Percentiles rank a stretch among this genome's conserved stretches.
phyloP scores from a whole-genome alignment of 2,329 filamentous ascomycete species.

The Amylocarpus encephaloides region DNA sequence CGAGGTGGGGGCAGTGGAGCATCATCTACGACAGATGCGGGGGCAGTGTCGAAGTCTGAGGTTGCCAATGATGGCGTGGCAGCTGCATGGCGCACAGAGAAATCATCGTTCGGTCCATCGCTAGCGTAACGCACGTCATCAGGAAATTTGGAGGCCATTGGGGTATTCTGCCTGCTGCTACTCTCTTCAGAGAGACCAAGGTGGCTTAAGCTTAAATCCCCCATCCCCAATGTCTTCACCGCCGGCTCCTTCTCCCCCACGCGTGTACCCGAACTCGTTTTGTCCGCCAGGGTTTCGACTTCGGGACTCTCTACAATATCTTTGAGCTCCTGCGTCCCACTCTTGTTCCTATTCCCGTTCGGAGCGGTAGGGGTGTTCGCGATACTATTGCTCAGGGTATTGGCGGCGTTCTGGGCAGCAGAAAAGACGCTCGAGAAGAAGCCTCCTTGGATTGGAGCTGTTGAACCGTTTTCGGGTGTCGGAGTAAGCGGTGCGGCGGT shows the following conservation, averaged over 20 bases:
- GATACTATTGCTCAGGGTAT: slow-evolving; percentile 65
- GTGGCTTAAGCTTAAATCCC: slow-evolving; percentile 83
- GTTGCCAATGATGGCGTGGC: slow-evolving; percentile 4
- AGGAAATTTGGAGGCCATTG: slow-evolving; percentile 49
- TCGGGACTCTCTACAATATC: slow-evolving; percentile 26
- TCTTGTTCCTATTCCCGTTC: slow-evolving; percentile 41
- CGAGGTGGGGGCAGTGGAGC: slow-evolving; percentile 33
- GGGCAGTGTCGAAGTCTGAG: slow-evolving; percentile 18
- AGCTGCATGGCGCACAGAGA: slow-evolving; percentile 2
- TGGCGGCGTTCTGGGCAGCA: slow-evolving; percentile 87
- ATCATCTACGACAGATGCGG: slow-evolving; percentile 23
- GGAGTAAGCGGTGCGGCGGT: slow-evolving; percentile 69
- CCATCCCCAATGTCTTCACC: slow-evolving; percentile 81
- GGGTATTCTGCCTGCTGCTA: slow-evolving; percentile 44
- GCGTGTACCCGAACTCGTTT: slow-evolving; percentile 27
- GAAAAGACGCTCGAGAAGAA: slow-evolving; percentile 95
- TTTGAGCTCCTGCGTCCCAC: slow-evolving; percentile 28
- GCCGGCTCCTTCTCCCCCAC: slow-evolving; percentile 62
- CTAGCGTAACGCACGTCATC: slow-evolving; percentile 33
- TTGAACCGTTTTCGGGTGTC: slow-evolving; percentile 59
- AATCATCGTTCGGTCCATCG: slow-evolving; percentile 24
- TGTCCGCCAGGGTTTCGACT: slow-evolving; percentile 31
- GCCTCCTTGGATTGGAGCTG: slow-evolving; percentile 50
- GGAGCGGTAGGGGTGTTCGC: slow-evolving; percentile 55
- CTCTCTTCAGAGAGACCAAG: slow-evolving; percentile 67